Evolutionary conservation across 164 flowering plant species (phyloP).

Genomic region (Warburgia ugandensis): DNA sequence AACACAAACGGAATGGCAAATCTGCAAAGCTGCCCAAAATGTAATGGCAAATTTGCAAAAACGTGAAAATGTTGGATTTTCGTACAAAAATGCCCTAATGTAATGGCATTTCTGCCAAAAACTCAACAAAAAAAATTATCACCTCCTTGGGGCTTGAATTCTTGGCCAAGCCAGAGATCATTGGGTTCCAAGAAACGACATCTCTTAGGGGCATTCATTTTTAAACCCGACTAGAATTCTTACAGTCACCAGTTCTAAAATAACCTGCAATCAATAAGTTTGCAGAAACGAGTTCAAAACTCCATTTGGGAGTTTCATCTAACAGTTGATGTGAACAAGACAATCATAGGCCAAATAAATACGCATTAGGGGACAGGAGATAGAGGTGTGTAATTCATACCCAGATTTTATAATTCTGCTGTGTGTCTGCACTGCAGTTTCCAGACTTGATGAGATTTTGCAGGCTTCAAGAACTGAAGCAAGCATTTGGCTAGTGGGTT

Average conservation of each 20-base stretch:
- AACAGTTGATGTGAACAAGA: slow-evolving; percentile 17
- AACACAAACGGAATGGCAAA: no score
- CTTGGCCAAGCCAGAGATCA: slow-evolving; percentile 42
- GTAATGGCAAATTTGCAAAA: no score
- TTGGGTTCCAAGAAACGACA: slow-evolving; percentile 58
- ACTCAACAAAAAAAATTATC: slow-evolving; percentile 24
- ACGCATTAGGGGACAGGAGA: slow-evolving; percentile 31
- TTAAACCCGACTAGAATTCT: slow-evolving; percentile 42
- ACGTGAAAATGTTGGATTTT: no score
- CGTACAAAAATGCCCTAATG: slow-evolving; percentile 35
- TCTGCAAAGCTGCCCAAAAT: no score
- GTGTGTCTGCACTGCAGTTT: slow-evolving; percentile 6
- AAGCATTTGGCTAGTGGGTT: slow-evolving; percentile 11
- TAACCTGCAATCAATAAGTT: slow-evolving; percentile 38
- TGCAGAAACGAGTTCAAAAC: slow-evolving; percentile 20
- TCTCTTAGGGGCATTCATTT: slow-evolving; percentile 28
- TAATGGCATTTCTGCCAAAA: no score
- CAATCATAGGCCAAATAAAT: slow-evolving; percentile 23
- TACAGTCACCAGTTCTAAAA: slow-evolving; percentile 40
- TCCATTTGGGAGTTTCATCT: slow-evolving; percentile 19
- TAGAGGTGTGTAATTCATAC: slow-evolving; percentile 27
- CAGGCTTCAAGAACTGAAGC: slow-evolving; percentile 21
- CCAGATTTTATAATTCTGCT: slow-evolving; percentile 38
- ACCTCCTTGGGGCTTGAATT: slow-evolving; percentile 40
- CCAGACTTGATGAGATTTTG: slow-evolving; percentile 5